Percentiles rank a stretch among this genome's conserved stretches.
These are phyloP conservation scores for Areca catechu DNA, from an alignment of 176 grass and related monocot genomes.

Conservation along the genomic window DNA sequence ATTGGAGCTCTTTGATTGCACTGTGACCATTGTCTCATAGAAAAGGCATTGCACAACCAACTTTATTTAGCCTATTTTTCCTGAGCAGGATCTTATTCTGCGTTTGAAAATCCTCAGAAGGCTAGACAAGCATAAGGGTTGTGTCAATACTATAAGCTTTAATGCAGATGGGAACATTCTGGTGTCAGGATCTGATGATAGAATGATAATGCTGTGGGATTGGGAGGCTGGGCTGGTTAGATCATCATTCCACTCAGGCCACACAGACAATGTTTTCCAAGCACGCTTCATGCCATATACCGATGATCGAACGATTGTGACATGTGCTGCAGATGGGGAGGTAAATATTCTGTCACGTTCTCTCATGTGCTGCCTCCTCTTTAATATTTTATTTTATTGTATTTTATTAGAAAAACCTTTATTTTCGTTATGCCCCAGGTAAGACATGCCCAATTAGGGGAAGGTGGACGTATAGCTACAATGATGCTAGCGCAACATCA, in stretches of 20 bases:
- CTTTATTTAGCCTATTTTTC: neutral
- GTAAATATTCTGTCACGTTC: constrained; percentile 21
- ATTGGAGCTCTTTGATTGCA: too few relatives aligned
- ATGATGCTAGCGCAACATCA: constrained; percentile 26
- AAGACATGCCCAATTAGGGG: constrained; percentile 36
- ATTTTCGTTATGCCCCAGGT: constrained; percentile 30
- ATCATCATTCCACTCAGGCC: constrained; percentile 39
- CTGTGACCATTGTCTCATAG: too few relatives aligned
- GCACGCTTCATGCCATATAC: constrained; percentile 73
- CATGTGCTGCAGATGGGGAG: constrained; percentile 53
- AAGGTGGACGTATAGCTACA: constrained; percentile 23
- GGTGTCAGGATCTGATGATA: constrained; percentile 53
- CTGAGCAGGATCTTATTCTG: constrained; percentile 36
- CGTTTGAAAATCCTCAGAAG: constrained; percentile 38
- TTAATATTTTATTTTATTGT: constrained; percentile 9
- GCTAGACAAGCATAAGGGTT: constrained; percentile 44
- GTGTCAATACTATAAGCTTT: constrained; percentile 55
- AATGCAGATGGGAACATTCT: constrained; percentile 51
- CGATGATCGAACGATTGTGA: constrained; percentile 44
- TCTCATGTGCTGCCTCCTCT: neutral
- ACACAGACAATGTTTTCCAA: constrained; percentile 46
- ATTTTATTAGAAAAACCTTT: neutral
- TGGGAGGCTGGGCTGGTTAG: constrained; percentile 25
- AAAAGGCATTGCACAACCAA: too few relatives aligned
- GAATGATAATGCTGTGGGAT: constrained; percentile 44